Base-by-base conservation (phyloP, 257 asterid genomes). In the Solanum sejunctum region DNA sequence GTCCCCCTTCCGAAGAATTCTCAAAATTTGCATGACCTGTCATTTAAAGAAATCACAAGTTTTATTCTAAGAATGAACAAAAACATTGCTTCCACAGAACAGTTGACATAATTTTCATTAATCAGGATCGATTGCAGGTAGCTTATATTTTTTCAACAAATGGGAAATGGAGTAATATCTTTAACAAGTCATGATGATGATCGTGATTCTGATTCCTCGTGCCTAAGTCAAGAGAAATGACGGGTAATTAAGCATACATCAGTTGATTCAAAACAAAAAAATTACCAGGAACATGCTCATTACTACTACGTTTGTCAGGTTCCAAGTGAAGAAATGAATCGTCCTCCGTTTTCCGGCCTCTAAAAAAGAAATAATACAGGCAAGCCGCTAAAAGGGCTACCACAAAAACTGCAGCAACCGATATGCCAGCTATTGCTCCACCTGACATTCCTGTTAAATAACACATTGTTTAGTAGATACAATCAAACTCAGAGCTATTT, bases 401-500 rank as follows among this genome's bases (percentile, higher is more conserved):
- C 6, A 86, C 97, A 28, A 89, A 60, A 71, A 90, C 86, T 8
- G 91, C 93, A 73, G 91, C 98, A 86, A 92, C 79, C 45, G 93
- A 86, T 85, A 94, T 92, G 61, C 97, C 99, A 82, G 97, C 95
- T 72, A 95, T 91, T 61, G 92, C 97, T 83, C 93, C 97, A 63
- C 88, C 90, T 12, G 98, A 92, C 12, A 94, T 32, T 87, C 99
- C 98, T 94, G 95, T 70, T 77, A 80, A 51, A 67, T 23, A 26
- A 77, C 26, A 10, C 15, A 28, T 49, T 9, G 17, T 52, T 78
- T 52, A 78, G 66, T 78, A 52, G 49, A 52, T 86, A 41, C 80
- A 75, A 52, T 16, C 47, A 81, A 84, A 80, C 84, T 63, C 87
- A 82, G 47, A 80, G 69, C n/a, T 18, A 9, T 63, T 26, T 77